A percentile compares a stretch with the other conserved stretches of the same genome.
phyloP scores from a whole-genome alignment of 2,329 filamentous ascomycete species.

The Hymenoscyphus repandus region DNA sequence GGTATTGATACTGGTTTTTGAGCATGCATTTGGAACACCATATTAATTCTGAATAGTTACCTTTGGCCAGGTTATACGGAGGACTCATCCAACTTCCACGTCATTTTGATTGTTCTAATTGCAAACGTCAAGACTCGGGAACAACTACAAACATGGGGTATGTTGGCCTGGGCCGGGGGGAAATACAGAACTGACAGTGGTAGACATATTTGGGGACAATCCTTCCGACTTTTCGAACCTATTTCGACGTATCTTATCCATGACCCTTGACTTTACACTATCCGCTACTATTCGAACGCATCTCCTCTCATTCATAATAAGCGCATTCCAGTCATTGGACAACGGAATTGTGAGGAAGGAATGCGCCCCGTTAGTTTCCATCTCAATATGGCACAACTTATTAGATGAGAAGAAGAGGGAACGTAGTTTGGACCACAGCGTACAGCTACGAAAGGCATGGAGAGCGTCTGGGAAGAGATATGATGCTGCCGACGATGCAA shows the following conservation, averaged over 20 bases:
- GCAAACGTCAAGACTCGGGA: slow-evolving; percentile 85
- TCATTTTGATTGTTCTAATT: slow-evolving; percentile 79
- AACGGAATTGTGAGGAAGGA: slow-evolving; percentile 87
- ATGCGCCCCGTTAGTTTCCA: slow-evolving; percentile 90
- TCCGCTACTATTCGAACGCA: slow-evolving; percentile 66
- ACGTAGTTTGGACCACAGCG: slow-evolving; percentile 62
- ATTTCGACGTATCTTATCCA: slow-evolving; percentile 83
- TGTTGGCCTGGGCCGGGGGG: slow-evolving; percentile 25
- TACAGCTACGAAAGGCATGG: slow-evolving; percentile 85
- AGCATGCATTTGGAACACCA: not conserved
- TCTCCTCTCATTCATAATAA: slow-evolving; percentile 83
- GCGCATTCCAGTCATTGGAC: slow-evolving; percentile 90
- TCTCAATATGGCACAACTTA: slow-evolving; percentile 92
- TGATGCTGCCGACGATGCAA: slow-evolving; percentile 75
- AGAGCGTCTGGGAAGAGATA: slow-evolving; percentile 80
- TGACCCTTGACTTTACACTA: slow-evolving; percentile 70
- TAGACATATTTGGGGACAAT: slow-evolving; percentile 70
- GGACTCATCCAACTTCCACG: slow-evolving; percentile 85
- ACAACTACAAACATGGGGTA: slow-evolving; percentile 81
- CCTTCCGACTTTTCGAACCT: slow-evolving; percentile 80
- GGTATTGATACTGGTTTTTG: slow-evolving; percentile 40
- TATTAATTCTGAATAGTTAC: slow-evolving; percentile 52
- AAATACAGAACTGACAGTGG: slow-evolving; percentile 10
- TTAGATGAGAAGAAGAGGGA: slow-evolving; percentile 73
- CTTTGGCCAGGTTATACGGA: slow-evolving; percentile 92